Conservation (phyloP, 2,329 filamentous ascomycete genomes). For the Sphaerulina vaccinii region DNA sequence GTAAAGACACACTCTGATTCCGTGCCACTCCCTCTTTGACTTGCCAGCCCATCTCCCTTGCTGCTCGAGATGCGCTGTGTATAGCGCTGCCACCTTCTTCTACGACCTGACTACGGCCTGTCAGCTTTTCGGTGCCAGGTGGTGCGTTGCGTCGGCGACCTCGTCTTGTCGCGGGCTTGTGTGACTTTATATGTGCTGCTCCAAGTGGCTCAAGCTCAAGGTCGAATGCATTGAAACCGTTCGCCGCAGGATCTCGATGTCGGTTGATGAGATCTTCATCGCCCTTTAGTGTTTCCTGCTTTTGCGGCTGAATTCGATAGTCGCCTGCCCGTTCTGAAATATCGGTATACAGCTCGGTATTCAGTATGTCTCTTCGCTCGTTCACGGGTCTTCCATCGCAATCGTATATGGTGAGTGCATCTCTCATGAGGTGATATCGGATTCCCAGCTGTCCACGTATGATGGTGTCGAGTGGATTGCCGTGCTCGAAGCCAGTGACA, state of each 20-base stretch:
- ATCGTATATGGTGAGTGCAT: slow-evolving; percentile 86
- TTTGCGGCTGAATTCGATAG: slow-evolving; percentile 76
- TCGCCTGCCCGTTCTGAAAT: slow-evolving; percentile 87
- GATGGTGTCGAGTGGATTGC: slow-evolving; percentile 89
- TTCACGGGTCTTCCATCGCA: slow-evolving; percentile 75
- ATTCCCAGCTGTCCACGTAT: slow-evolving; percentile 87
- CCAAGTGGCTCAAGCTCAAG: slow-evolving; percentile 38
- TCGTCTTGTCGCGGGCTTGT: slow-evolving; percentile 33
- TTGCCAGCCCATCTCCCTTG: slow-evolving; percentile 78
- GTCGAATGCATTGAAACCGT: slow-evolving; percentile 33
- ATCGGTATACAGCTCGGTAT: slow-evolving; percentile 92
- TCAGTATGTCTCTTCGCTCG: slow-evolving; percentile 71
- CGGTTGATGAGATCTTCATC: slow-evolving; percentile 78
- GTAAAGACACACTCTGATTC: slow-evolving; percentile 60
- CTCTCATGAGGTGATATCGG: slow-evolving; percentile 77
- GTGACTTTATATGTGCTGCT: slow-evolving; percentile 30
- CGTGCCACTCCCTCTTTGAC: slow-evolving; percentile 62
- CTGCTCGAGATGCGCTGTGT: slow-evolving; percentile 74
- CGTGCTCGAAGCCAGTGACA: slow-evolving; percentile 92
- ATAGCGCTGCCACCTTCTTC: slow-evolving; percentile 67
- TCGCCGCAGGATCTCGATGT: slow-evolving; percentile 67
- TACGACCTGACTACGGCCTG: slow-evolving; percentile 70
- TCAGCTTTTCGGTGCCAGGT: slow-evolving; percentile 58
- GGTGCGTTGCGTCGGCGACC: slow-evolving; percentile 48
- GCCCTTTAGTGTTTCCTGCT: slow-evolving; percentile 72